Conservation (phyloP, 2,329 filamentous ascomycete genomes). For the Aspergillus carbonarius region DNA sequence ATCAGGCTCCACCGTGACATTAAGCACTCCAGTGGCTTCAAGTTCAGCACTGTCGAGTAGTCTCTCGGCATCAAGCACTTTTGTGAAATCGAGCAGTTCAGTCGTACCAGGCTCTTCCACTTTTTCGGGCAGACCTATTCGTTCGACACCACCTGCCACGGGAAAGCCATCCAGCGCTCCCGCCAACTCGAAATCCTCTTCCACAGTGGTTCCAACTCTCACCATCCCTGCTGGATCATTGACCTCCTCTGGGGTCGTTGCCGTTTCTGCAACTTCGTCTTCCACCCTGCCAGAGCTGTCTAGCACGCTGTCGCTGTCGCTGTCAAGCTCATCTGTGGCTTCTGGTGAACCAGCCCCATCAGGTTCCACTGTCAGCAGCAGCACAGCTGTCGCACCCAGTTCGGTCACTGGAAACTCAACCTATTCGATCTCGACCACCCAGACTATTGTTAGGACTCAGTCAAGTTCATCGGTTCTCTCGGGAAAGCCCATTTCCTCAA, state of each 20-base stretch:
- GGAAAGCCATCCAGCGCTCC: not conserved
- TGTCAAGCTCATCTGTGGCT: not conserved
- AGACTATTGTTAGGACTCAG: too few species aligned
- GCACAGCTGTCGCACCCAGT: not conserved
- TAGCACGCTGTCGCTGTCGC: not conserved
- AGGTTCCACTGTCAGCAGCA: not conserved
- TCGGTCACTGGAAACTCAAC: not conserved
- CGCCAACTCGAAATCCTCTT: not conserved
- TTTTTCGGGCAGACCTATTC: not conserved
- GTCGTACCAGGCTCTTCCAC: slow-evolving; percentile 7
- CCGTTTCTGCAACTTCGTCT: not conserved
- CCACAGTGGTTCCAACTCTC: not conserved
- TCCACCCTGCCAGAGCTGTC: not conserved
- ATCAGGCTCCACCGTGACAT: not conserved
- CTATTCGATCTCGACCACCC: not conserved
- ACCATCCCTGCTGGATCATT: not conserved
- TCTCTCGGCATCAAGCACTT: not conserved
- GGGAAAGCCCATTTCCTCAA: not conserved
- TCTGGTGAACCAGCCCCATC: slow-evolving; percentile 3
- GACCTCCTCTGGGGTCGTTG: not conserved
- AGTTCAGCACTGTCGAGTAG: not conserved
- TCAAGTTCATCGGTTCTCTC: not conserved
- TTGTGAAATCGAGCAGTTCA: not conserved
- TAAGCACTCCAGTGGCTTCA: slow-evolving; percentile 2
- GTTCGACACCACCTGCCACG: not conserved